A percentile compares a stretch with the other conserved stretches of the same genome.
Conservation (phyloP, 352 stramenopile species). For the Aphanomyces cochlioides region DNA sequence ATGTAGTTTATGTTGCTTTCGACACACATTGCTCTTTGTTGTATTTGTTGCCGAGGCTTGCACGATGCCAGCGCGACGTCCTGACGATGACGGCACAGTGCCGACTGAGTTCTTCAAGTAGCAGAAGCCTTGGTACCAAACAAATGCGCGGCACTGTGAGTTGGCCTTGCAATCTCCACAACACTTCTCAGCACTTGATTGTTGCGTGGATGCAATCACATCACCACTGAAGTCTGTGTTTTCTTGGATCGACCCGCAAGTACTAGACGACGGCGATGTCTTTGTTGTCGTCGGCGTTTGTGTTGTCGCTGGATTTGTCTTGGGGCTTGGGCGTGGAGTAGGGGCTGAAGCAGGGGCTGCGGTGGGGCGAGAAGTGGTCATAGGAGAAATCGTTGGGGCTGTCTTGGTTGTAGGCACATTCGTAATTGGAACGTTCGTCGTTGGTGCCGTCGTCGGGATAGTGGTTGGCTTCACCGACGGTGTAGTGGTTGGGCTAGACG, state of each 20-base stretch:
- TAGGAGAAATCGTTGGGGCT: background rate
- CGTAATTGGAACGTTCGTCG: background rate
- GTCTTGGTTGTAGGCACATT: no score
- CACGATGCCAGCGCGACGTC: no score
- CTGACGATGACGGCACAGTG: no score
- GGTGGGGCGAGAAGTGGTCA: background rate
- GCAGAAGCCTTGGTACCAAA: background rate
- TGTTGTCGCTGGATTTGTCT: background rate
- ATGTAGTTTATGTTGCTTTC: no score
- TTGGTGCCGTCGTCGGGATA: background rate
- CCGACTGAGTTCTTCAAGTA: background rate
- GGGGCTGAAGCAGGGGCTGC: background rate
- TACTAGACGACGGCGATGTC: no score
- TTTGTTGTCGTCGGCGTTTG: background rate
- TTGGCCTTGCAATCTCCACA: constrained; percentile 1
- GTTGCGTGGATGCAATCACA: background rate
- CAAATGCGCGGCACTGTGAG: background rate
- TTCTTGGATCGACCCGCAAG: background rate
- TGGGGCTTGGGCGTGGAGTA: background rate
- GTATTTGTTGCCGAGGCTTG: no score
- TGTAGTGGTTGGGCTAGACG: background rate
- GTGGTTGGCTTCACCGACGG: background rate
- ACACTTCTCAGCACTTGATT: background rate
- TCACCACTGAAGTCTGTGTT: background rate
- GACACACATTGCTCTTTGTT: no score